A percentile compares a stretch with the other conserved stretches of the same genome.
Conservation (phyloP, 495 filamentous ascomycete genomes). For the Hypoxylon trugodes region DNA sequence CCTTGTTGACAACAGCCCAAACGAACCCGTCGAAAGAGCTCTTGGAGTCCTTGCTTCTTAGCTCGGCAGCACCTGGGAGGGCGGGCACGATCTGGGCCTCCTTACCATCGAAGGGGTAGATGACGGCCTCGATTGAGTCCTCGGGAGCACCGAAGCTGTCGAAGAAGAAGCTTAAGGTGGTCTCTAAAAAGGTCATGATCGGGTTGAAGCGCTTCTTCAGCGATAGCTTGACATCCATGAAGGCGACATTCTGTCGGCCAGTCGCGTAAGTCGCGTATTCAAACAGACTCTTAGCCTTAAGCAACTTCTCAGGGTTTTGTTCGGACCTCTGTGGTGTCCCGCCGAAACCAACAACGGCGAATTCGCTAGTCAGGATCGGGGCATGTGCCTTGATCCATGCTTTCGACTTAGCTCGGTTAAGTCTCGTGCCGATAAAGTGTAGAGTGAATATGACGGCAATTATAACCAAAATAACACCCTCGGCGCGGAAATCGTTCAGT, state of each 20-base stretch:
- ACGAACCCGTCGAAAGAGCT: slow-evolving; percentile 90
- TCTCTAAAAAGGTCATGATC: slow-evolving; percentile 72
- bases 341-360: slow-evolving; percentile 85
- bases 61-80: slow-evolving; percentile 63
- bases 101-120: slow-evolving; percentile 91
- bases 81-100: slow-evolving; percentile 76
- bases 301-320: slow-evolving; percentile 63
- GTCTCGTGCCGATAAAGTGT: slow-evolving; percentile 82
- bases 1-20: slow-evolving; percentile 95
- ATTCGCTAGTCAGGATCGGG: slow-evolving; percentile 78
- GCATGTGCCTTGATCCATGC: slow-evolving; percentile 81
- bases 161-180: slow-evolving; percentile 75
- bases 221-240: slow-evolving; percentile 82
- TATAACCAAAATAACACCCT: slow-evolving; percentile 80
- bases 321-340: slow-evolving; percentile 48
- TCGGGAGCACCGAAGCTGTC: slow-evolving; percentile 72
- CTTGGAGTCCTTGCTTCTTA: slow-evolving; percentile 67
- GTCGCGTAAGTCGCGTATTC: slow-evolving; percentile 93
- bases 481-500: slow-evolving; percentile 82
- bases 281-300: slow-evolving; percentile 84
- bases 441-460: slow-evolving; percentile 76
- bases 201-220: slow-evolving; percentile 93
- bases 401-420: slow-evolving; percentile 81
- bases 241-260: slow-evolving; percentile 91
- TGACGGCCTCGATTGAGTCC: slow-evolving; percentile 75